phyloP scores from a whole-genome alignment of 345 rosid genomes.

The Salix udensis region DNA sequence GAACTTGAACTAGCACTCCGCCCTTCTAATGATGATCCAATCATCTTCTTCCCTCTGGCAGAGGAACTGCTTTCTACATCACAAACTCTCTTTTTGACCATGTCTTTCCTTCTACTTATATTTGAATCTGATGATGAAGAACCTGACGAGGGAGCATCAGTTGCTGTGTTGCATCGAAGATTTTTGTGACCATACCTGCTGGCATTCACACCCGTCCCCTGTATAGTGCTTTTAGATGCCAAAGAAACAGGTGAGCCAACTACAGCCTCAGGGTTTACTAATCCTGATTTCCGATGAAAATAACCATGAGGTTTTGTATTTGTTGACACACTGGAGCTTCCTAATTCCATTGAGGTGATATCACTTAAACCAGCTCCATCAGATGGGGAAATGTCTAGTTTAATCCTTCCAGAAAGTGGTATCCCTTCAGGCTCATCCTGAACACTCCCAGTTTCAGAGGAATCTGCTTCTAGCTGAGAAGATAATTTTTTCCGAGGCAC shows the following conservation, averaged over 20 bases:
- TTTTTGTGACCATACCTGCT: constrained; percentile 46
- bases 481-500: constrained; percentile 44
- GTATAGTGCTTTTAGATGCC: constrained; percentile 40
- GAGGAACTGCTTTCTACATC: constrained; percentile 71
- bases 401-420: constrained; percentile 39
- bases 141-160: constrained; percentile 48
- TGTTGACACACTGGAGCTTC: constrained; percentile 48
- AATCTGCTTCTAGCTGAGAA: constrained; percentile 50
- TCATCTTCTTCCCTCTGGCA: constrained; percentile 49
- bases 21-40: constrained; percentile 44
- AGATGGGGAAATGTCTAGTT: constrained; percentile 33
- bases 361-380: constrained; percentile 29
- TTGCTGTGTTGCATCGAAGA: constrained; percentile 48
- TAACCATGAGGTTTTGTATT: constrained; percentile 44
- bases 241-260: constrained; percentile 33
- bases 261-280: constrained; percentile 33
- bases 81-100: constrained; percentile 42
- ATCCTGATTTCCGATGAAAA: constrained; percentile 44
- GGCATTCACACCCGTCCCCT: constrained; percentile 31
- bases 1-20: constrained; percentile 33
- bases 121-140: constrained; percentile 50
- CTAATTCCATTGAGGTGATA: constrained; percentile 28
- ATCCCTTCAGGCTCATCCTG: constrained; percentile 49
- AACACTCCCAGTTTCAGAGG: constrained; percentile 61
- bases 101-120: constrained; percentile 37